Evolutionary conservation across 129 eudicot species (phyloP), one percentile per base, ranked within the genome.

Genomic region (Ambrosia artemisiifolia): DNA sequence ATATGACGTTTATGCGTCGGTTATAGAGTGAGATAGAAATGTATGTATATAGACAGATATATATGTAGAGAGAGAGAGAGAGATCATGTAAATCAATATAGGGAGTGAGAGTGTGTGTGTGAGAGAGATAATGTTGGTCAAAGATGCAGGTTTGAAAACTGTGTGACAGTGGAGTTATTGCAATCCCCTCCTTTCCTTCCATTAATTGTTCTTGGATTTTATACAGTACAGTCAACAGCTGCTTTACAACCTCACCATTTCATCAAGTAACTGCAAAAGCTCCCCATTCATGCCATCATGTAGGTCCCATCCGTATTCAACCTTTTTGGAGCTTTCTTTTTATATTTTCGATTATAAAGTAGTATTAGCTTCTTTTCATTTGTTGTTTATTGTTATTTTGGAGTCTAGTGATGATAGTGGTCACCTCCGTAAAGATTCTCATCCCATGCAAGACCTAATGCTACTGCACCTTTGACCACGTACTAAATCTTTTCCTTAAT

Each of bases 61-160:
- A 38, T 7, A 38, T 10, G 36, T 11, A 68, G 20, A 79, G 63
- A 69, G 33, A 28, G 50, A 54, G n/a, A 75, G 71, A 72, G 70
- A 43, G 56, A 78, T 24, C 28, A 24, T 24, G 28, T 24, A 24
- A 24, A 24, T 24, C 28, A 24, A 1, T 24, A 24, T 24, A 24
- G 28, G 1, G 28, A 24, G 28, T 24, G 28, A 24, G 28, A 24
- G 28, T 24, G 28, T 24, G 28, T 24, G 28, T 24, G n/a, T n/a
- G n/a, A 72, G 70, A 43, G 64, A 78, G 75, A 75, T 57, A 83
- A 71, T 74, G 78, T 43, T 80, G 87, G 87, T 83, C 87, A 83
- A 83, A 83, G 82, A 36, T 79, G 84, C 84, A 83, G 87, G 82
- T 79, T 80, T 76, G 84, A 83, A 75, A 71, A 71, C 75, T 65